These are phyloP conservation scores for Debaryomyces castellii DNA, from an alignment of 805 yeast species.

Conservation along the genomic window DNA sequence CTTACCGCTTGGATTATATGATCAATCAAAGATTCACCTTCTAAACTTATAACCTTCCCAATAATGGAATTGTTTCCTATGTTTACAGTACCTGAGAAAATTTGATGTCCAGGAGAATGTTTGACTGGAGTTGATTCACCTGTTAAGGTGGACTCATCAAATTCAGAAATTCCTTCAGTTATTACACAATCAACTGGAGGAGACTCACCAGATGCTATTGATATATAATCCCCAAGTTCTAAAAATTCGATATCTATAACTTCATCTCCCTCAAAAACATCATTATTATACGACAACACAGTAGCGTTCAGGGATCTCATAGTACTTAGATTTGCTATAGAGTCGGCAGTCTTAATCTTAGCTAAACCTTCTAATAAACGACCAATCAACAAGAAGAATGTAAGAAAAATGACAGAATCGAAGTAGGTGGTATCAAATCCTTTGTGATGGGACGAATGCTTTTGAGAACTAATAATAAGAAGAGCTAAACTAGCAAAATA, in stretches of 20 bases:
- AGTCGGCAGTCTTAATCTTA: slow-evolving; percentile 65
- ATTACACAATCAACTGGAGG: slow-evolving; percentile 60
- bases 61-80: slow-evolving; percentile 53
- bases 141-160: slow-evolving; percentile 62
- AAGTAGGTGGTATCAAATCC: slow-evolving; percentile 67
- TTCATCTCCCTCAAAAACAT: slow-evolving; percentile 22
- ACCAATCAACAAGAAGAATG: slow-evolving; percentile 71
- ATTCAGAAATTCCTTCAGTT: slow-evolving; percentile 45
- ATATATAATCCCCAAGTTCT: slow-evolving; percentile 52
- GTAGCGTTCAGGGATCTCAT: slow-evolving; percentile 53
- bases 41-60: slow-evolving; percentile 56
- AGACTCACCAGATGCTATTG: slow-evolving; percentile 54
- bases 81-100: slow-evolving; percentile 73
- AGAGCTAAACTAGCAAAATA: slow-evolving; percentile 66
- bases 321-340: slow-evolving; percentile 52
- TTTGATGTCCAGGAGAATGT: slow-evolving; percentile 59
- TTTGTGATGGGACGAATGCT: slow-evolving; percentile 15
- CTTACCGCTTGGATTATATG: slow-evolving; percentile 70
- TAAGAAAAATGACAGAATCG: slow-evolving; percentile 75
- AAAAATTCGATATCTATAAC: slow-evolving; percentile 42
- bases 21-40: slow-evolving; percentile 66
- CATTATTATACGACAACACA: slow-evolving; percentile 30
- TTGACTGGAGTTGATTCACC: slow-evolving; percentile 63
- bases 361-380: slow-evolving; percentile 66
- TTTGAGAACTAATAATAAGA: slow-evolving; percentile 45